Conservation (phyloP, 352 stramenopile species). For the Globisporangium viniferum region DNA sequence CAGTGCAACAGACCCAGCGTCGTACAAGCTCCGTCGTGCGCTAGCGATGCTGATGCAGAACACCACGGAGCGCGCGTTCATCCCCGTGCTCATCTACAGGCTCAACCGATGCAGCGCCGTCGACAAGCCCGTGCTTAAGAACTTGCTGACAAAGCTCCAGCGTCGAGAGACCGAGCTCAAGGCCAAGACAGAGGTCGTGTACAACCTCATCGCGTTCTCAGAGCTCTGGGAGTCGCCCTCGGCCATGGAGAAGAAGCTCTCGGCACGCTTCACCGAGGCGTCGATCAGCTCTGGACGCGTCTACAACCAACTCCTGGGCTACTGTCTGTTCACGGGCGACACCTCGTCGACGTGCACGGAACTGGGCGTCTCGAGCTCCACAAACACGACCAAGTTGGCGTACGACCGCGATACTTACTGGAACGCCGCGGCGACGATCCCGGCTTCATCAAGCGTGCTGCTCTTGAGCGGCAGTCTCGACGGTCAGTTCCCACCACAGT, state of each 20-base stretch:
- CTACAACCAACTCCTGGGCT: conserved; percentile 46
- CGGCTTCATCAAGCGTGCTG: conserved; percentile 42
- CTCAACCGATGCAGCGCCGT: conserved; percentile 45
- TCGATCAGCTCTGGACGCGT: conserved; percentile 41
- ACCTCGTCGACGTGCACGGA: conserved; percentile 30
- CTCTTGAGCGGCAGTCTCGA: conserved; percentile 51
- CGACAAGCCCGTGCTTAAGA: conserved; percentile 41
- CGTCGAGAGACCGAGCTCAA: conserved; percentile 4
- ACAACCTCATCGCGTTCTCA: conserved; percentile 64
- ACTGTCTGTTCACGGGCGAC: conserved; percentile 61
- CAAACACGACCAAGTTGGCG: conserved; percentile 21
- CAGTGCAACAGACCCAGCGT: conserved; percentile 5
- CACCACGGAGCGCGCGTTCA: conserved; percentile 42
- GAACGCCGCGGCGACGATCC: conserved; percentile 31
- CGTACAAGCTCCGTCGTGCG: conserved; percentile 9
- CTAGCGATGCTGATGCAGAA: conserved; percentile 52
- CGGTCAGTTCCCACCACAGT: conserved; percentile 31
- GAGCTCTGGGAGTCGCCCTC: conserved; percentile 70
- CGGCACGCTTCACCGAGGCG: conserved; percentile 40
- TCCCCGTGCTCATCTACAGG: conserved; percentile 60
- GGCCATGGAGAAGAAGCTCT: conserved; percentile 38
- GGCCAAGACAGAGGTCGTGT: conserved; percentile 36
- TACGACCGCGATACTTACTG: conserved; percentile 34
- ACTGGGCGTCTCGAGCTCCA: conserved; percentile 12
- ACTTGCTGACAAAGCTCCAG: conserved; percentile 31